Evolutionary conservation across 192 early-diverging fungal species (phyloP).

Genomic region (Gamsiella multidivaricata): DNA sequence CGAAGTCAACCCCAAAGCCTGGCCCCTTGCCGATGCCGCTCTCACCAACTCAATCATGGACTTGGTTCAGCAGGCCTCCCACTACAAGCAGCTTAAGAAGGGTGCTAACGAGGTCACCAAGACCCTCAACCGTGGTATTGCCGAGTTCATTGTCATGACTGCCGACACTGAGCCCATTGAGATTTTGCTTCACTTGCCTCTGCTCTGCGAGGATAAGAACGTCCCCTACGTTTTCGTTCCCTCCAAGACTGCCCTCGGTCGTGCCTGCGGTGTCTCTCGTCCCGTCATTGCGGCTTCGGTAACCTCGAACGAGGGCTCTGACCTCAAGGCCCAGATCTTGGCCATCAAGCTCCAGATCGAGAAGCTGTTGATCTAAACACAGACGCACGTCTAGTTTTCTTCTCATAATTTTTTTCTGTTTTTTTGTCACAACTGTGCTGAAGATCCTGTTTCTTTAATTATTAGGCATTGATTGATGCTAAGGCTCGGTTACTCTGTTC

Average conservation of each 20-base stretch:
- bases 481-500: too few relatives aligned
- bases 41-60: constrained; percentile 95
- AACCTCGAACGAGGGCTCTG: constrained; percentile 97
- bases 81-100: constrained; percentile 99
- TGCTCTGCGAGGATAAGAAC: constrained; percentile 99
- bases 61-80: constrained; percentile 97
- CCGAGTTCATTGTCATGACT: constrained; percentile 99
- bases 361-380: constrained; percentile 84
- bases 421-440: constrained; percentile 10
- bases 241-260: constrained; percentile 95
- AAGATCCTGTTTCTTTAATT: constrained; percentile 7
- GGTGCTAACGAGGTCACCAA: constrained; percentile 99
- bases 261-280: constrained; percentile 97
- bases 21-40: constrained; percentile 90
- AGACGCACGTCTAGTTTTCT: background rate
- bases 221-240: constrained; percentile 99
- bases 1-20: constrained; percentile 78
- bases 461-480: background rate
- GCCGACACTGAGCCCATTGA: constrained; percentile 98
- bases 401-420: background rate
- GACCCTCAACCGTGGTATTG: constrained; percentile 98
- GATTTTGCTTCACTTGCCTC: constrained; percentile 96
- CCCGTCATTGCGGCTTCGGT: constrained; percentile 93
- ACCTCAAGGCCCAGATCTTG: constrained; percentile 93
- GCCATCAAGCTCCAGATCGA: constrained; percentile 94